A percentile compares a stretch with the other conserved stretches of the same genome.
Evolutionary conservation across 805 yeast species (phyloP).

Genomic region (Candida corydali): DNA sequence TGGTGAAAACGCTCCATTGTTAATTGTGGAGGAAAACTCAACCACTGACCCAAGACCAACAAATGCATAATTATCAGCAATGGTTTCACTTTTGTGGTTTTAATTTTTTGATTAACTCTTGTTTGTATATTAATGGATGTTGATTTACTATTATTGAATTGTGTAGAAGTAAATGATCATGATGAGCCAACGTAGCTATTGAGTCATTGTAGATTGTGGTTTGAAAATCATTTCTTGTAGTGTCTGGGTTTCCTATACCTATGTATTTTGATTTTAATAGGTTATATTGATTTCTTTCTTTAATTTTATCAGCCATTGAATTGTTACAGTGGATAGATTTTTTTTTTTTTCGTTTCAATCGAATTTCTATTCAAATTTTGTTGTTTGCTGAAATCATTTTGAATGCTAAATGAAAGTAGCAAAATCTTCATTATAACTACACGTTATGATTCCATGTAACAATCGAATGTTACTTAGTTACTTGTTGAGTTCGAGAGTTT

Average conservation of each 20-base stretch:
- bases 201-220: conserved; percentile 65
- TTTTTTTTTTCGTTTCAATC: neutral
- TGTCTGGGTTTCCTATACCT: conserved; percentile 75
- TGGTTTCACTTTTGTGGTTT: conserved; percentile 4
- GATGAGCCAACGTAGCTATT: conserved; percentile 57
- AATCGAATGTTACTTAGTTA: too few species aligned
- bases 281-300: conserved; percentile 32
- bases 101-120: conserved; percentile 32
- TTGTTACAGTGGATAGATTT: neutral
- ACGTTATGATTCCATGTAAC: too few species aligned
- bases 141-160: conserved; percentile 50
- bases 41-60: neutral
- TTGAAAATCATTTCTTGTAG: conserved; percentile 66
- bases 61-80: neutral
- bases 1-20: conserved; percentile 35
- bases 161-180: conserved; percentile 50
- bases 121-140: conserved; percentile 25
- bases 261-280: conserved; percentile 49
- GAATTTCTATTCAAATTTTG: neutral
- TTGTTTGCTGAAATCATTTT: too few species aligned
- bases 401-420: too few species aligned
- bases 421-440: too few species aligned
- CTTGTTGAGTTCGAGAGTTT: too few species aligned
- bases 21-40: conserved; percentile 13
- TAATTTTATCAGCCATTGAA: conserved; percentile 41